Evolutionary conservation across 2,329 filamentous ascomycete genomes (phyloP), one percentile per base, ranked within the genome.

Genomic region (Diaporthe velutina): DNA sequence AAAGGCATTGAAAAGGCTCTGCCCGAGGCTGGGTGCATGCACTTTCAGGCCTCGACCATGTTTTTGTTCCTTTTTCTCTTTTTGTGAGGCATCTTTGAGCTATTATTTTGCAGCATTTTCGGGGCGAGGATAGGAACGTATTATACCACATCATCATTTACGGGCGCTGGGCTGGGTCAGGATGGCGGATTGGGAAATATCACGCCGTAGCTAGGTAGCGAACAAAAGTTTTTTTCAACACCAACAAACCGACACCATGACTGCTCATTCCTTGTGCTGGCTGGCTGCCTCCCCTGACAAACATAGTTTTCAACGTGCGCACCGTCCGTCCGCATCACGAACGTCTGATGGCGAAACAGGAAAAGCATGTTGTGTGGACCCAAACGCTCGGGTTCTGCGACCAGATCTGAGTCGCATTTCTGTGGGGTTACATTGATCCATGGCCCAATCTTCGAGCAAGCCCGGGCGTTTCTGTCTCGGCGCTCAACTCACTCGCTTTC

Each of bases 101-200:
- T 25, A 22, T 48, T 61, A 48, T 6, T 48, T 9, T 35, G 17
- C 55, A 74, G 73, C 74, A 76, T 76, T 76, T 74, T 38, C 68
- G 55, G 12, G 74, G 70, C 68, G 71, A 67, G 66, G 70, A n/a
- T 22, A 40, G 73, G 73, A 58, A 72, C 57, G 70, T 71, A 30
- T 74, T 74, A 76, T 76, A 76, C 73, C 74, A 76, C 61, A 70
- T 66, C 33, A 68, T 71, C 60, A 74, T 70, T 61, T 55, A 54
- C 60, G 45, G 60, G 70, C 57, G 70, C 45, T 33, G 57, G 70
- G 33, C 33, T 60, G 70, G 30, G 25, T 22, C 22, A 54, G 70
- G 70, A 60, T 30, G 45, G 55, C 42, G 40, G 33, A 52, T 60
- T 38, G 22, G 22, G 54, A 71, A 30, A 67, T 38, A 33, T 50